Evolutionary conservation across 2,329 filamentous ascomycete species (phyloP), one percentile per base, ranked within the genome.

Genomic region (Stachybotrys chlorohalonatus): DNA sequence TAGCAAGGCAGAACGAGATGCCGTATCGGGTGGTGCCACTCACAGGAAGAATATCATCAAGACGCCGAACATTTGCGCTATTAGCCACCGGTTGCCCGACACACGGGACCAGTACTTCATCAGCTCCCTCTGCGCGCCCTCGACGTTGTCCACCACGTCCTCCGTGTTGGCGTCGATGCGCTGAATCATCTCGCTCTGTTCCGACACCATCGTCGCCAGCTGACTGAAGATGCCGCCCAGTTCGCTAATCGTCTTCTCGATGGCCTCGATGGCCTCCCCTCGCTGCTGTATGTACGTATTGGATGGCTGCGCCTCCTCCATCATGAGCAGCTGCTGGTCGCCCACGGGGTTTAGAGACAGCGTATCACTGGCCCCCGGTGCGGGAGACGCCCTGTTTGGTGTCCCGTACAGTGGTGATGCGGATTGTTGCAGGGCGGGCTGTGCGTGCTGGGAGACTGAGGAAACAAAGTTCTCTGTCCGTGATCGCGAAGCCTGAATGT

Each of bases 101-200:
- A 97, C 92, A 47, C 92, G 82, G 31, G 84, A 87, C 93, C 94
- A 99, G 73, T 97, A 99, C 71, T 96, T 96, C 74, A 99, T 83
- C 66, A 99, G 70, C 72, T 99, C 93, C 59, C 92, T 81, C 69
- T 99, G 94, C 6, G 94, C 94, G 16, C 94, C 94, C 66, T 96
- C 84, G n/a, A 99, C 93, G 64, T 99, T 99, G 66, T 97, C 93
- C 54, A 99, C 93, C 6, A 99, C 90, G 63, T 96, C 92, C 66
- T 99, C 94, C 1, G 93, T 96, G 70, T 97, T 96, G 60, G 93
- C 93, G 65, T 97, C 93, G 66, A 96, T 96, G 52, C 93, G 81
- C 72, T 97, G 90, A 60, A 99, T 95, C 87, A 96, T 95, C 72
- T 96, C 94, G 58, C 89, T 90, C 73, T 99, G 94, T 70, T 99